These are phyloP conservation scores for Plasmopara muralis DNA, from an alignment of 352 stramenopile species.

Conservation along the genomic window DNA sequence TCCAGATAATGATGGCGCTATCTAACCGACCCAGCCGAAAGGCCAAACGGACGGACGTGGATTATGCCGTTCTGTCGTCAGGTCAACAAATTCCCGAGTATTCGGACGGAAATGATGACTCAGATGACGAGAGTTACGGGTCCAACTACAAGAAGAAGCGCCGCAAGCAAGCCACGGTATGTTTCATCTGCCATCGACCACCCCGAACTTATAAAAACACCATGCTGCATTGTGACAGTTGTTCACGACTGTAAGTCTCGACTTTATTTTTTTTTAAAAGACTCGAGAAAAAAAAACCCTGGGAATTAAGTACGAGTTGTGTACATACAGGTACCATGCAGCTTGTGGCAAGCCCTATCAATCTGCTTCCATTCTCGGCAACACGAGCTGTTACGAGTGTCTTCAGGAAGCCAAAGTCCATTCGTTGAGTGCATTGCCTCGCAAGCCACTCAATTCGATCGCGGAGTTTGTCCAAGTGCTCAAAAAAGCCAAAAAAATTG, in stretches of 20 bases:
- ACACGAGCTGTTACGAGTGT: constrained; percentile 75
- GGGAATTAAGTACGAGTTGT: neutral
- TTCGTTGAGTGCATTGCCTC: constrained; percentile 22
- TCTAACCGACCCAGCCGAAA: constrained; percentile 43
- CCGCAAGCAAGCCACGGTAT: constrained; percentile 28
- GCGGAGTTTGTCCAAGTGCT: constrained; percentile 63
- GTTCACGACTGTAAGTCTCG: constrained; percentile 42
- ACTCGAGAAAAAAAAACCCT: neutral
- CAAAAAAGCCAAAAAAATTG: constrained; percentile 76
- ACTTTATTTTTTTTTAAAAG: constrained; percentile 1
- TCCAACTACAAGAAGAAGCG: constrained; percentile 31
- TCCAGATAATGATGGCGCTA: constrained; percentile 22
- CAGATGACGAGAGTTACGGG: constrained; percentile 47
- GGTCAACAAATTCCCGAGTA: constrained; percentile 78
- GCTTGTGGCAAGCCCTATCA: constrained; percentile 44
- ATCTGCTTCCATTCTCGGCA: constrained; percentile 57
- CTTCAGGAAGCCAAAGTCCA: constrained; percentile 37
- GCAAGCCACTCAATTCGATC: constrained; percentile 40
- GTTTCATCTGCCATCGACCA: constrained; percentile 53
- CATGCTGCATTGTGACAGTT: constrained; percentile 73
- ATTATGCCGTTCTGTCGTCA: constrained; percentile 73
- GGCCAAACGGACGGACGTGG: constrained; percentile 65
- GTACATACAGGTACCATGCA: constrained; percentile 36
- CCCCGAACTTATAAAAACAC: constrained; percentile 29
- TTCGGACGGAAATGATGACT: constrained; percentile 58